phyloP scores from a whole-genome alignment of 164 flowering plant genomes.

The Santalum album region DNA sequence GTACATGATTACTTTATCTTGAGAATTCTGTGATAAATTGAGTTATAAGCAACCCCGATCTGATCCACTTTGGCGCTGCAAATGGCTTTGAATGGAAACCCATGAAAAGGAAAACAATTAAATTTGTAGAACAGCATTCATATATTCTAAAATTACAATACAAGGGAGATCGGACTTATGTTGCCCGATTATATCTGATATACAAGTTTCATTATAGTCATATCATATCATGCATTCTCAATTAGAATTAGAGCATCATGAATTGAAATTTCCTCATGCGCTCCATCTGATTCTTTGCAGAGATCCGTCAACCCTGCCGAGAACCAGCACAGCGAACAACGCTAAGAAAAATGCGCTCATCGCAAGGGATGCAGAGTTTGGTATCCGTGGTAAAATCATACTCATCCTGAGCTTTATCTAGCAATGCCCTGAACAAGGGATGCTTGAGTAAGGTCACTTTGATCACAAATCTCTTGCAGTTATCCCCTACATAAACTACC shows the following conservation, averaged over 20 bases:
- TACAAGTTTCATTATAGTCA: neutral
- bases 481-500: slow-evolving; percentile 77
- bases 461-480: slow-evolving; percentile 58
- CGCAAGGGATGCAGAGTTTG: slow-evolving; percentile 74
- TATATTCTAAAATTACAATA: neutral
- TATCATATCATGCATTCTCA: neutral
- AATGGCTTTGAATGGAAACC: no score
- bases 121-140: no score
- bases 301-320: slow-evolving; percentile 18
- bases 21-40: no score
- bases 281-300: neutral
- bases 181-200: neutral
- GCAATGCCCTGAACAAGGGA: slow-evolving; percentile 63
- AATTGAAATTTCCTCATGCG: neutral
- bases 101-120: no score
- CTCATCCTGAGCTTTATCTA: slow-evolving; percentile 72
- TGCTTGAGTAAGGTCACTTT: slow-evolving; percentile 55
- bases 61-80: no score
- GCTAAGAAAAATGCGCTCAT: slow-evolving; percentile 52
- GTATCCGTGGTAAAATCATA: slow-evolving; percentile 36
- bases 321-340: slow-evolving; percentile 48
- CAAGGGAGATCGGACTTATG: neutral
- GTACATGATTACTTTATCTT: no score
- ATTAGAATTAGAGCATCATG: neutral
- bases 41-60: no score